These are phyloP conservation scores for Geotrichum carabidarum DNA, from an alignment of 1,139 yeast species.

Conservation along the genomic window DNA sequence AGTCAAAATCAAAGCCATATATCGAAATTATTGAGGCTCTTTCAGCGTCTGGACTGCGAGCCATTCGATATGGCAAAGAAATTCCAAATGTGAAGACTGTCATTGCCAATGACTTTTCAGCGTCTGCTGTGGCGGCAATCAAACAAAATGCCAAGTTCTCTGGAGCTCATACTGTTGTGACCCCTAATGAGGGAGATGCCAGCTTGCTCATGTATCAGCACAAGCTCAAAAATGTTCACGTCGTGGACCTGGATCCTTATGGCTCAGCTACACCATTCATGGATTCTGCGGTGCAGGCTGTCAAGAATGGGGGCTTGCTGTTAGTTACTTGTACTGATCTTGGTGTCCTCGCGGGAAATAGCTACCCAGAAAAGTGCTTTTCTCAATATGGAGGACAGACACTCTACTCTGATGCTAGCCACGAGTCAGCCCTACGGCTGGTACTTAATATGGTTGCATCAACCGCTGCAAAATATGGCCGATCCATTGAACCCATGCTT, in stretches of 20 bases:
- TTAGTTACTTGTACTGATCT: slow-evolving; percentile 94
- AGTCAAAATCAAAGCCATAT: slow-evolving; percentile 37
- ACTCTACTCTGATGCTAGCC: slow-evolving; percentile 74
- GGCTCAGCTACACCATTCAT: slow-evolving; percentile 96
- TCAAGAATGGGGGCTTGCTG: slow-evolving; percentile 76
- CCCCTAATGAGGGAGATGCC: slow-evolving; percentile 80
- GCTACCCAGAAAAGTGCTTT: slow-evolving; percentile 94
- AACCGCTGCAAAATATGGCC: slow-evolving; percentile 86
- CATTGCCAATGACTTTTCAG: slow-evolving; percentile 82
- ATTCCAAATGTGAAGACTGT: slow-evolving; percentile 66
- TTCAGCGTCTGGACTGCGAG: slow-evolving; percentile 91
- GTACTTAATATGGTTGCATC: slow-evolving; percentile 70
- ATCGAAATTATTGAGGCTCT: slow-evolving; percentile 79
- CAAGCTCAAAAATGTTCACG: slow-evolving; percentile 50
- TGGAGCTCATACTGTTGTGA: slow-evolving; percentile 49
- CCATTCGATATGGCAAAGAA: slow-evolving; percentile 88
- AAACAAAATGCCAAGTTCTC: slow-evolving; percentile 66
- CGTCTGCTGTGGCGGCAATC: slow-evolving; percentile 83
- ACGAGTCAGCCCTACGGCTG: slow-evolving; percentile 85
- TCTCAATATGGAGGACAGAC: slow-evolving; percentile 93
- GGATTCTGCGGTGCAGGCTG: slow-evolving; percentile 79
- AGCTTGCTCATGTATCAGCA: slow-evolving; percentile 66
- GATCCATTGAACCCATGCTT: slow-evolving; percentile 78
- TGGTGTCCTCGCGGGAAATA: slow-evolving; percentile 91
- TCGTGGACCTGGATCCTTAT: slow-evolving; percentile 91